Evolutionary conservation across 2,329 filamentous ascomycete species (phyloP), one percentile per base, ranked within the genome.

Genomic region (Fusarium sp.): DNA sequence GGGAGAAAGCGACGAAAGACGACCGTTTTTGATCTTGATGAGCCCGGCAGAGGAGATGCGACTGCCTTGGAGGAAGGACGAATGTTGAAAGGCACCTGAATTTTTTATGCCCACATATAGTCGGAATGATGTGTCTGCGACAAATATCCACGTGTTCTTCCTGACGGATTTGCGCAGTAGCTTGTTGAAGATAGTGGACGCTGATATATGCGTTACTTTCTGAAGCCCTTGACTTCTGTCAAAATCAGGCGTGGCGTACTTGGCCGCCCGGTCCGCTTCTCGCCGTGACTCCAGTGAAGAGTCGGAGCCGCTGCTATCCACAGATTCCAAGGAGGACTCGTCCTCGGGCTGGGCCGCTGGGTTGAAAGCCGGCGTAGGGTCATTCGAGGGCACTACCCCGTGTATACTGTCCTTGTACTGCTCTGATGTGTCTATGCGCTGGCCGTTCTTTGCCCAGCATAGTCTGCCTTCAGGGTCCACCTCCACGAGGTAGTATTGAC

Each of bases 71-170:
- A 97, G 85, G 75, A 98, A 97, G 0, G 93, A 96, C 12, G 92
- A 95, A 80, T 97, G 95, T 75, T 97, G 95, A 75, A 98, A 98
- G 6, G 92, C 90, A 11, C 95, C 95, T 5, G 90, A 92, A 78
- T 93, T 90, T 76, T 98, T 97, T 83, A 97, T 96, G 50, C 94
- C 94, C 36, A 97, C 90, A 78, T 97, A 97, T 0, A 97, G 84
- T 1, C 93, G 89, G 78, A 95, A 96, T 1, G 89, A 91, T 1
- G 93, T 95, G 80, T 97, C 94, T 27, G 92, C 92, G 8, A 95
- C 94, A 75, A 97, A 98, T 70, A 97, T 97, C 95, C 95, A 97
- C 6, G 93, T 96, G 75, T 95, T 95, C 68, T 94, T 94, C 79
- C 91, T 92, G 40, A 94, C 92, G 0, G 92, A 91, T 69, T 93